phyloP scores from a whole-genome alignment of 495 filamentous ascomycete genomes.

The Penicillium egyptiacum region DNA sequence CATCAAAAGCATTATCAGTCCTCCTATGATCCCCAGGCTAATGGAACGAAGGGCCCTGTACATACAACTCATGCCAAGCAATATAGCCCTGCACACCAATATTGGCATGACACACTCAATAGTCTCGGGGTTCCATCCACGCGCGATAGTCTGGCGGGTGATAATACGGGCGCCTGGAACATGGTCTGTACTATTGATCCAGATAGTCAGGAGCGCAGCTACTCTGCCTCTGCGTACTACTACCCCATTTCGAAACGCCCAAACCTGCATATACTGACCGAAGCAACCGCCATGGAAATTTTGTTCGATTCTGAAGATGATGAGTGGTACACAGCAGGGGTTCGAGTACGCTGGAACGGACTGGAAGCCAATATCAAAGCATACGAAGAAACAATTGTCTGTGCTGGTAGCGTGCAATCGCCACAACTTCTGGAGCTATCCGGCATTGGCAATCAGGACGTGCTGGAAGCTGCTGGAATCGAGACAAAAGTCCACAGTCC shows the following conservation, averaged over 20 bases:
- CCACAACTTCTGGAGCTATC: conserved; percentile 57
- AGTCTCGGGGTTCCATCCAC: conserved; percentile 41
- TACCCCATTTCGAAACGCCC: not conserved
- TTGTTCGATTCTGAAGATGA: conserved; percentile 18
- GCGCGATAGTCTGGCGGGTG: conserved; percentile 38
- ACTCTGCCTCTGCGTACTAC: conserved; percentile 20
- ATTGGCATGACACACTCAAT: conserved; percentile 51
- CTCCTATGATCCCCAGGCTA: conserved; percentile 27
- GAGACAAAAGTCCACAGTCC: conserved; percentile 43
- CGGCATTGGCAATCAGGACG: conserved; percentile 43
- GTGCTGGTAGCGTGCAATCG: conserved; percentile 54
- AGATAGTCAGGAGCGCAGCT: conserved; percentile 11
- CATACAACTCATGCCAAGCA: conserved; percentile 43
- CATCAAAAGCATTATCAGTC: conserved; percentile 32
- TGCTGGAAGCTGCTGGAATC: conserved; percentile 46
- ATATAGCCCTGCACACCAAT: conserved; percentile 43
- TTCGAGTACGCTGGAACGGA: conserved; percentile 31
- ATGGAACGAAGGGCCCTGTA: conserved; percentile 47
- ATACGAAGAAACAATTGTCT: conserved; percentile 53
- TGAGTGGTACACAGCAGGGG: conserved; percentile 26
- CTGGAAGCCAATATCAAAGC: conserved; percentile 41
- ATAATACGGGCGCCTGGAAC: conserved; percentile 48
- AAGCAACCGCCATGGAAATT: conserved; percentile 15
- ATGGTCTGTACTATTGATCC: conserved; percentile 25
- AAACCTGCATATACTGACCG: conserved; percentile 13